phyloP scores from a whole-genome alignment of 495 filamentous ascomycete species.

The Penicillium egyptiacum region DNA sequence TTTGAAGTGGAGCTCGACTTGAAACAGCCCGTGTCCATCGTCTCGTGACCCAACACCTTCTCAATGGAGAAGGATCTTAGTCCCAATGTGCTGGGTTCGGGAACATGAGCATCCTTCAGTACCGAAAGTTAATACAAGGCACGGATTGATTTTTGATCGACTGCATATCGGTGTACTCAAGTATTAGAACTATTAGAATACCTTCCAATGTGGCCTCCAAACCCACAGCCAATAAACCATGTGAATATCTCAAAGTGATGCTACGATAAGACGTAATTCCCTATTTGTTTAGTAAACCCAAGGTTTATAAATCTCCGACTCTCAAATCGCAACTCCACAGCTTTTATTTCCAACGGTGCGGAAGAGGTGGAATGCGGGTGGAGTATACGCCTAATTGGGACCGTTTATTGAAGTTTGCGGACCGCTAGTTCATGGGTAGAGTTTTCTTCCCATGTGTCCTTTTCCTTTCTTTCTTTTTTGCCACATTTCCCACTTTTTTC shows the following conservation, averaged over 20 bases:
- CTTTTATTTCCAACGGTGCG: conserved; percentile 28
- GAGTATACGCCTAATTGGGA: conserved; percentile 15
- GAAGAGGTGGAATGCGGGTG: conserved; percentile 25
- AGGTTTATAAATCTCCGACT: conserved; percentile 15
- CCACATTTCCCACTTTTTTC: conserved; percentile 7
- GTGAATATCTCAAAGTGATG: conserved; percentile 1
- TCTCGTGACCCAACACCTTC: conserved; percentile 17
- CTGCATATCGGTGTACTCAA: background rate
- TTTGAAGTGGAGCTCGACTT: conserved; percentile 16
- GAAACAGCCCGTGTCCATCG: conserved; percentile 21
- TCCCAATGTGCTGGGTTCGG: conserved; percentile 5
- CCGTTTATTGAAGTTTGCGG: conserved; percentile 31
- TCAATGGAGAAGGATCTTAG: background rate
- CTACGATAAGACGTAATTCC: conserved; percentile 5
- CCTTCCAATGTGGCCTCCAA: background rate
- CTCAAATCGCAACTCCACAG: conserved; percentile 5
- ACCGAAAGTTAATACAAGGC: background rate
- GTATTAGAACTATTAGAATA: background rate
- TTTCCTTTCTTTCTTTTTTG: conserved; percentile 14
- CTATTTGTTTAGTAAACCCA: conserved; percentile 7
- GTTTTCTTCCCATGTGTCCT: conserved; percentile 19
- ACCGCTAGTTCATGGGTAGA: conserved; percentile 18
- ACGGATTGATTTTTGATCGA: background rate
- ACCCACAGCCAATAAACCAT: background rate
- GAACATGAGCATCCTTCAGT: background rate